Base-by-base conservation (phyloP, 2,329 filamentous ascomycete species). In the Endoconidiophora laricicola region DNA sequence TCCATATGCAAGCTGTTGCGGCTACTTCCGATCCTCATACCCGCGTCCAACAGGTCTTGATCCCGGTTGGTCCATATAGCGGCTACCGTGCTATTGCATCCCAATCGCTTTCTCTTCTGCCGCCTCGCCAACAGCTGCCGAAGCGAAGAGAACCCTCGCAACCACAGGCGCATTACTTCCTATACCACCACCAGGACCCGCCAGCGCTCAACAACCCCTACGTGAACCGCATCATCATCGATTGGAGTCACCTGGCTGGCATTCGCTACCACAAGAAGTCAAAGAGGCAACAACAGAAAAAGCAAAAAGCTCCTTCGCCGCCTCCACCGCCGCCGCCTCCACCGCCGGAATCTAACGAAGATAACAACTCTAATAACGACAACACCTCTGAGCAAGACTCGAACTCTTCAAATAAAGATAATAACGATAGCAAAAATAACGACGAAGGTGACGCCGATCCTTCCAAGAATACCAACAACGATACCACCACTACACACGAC, bases 81-180 rank as follows among this genome's bases (percentile, higher is more conserved):
- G 12, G 29, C 29, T 33, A 33, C 29, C 9, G 29, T 33, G 12
- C 29, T 33, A 3, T 12, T 6, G 29, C 22, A 39, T 46, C 7
- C 24, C 26, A 33, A 7, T 26, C 9, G 18, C 26, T 18, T 46
- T 18, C 44, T 16, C 18, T 29, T 39, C 44, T 22, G 9, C 58
- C 58, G 55, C 58, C 61, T 59, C 59, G 59, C 60, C 52, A 46
- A 44, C 29, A 54, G 54, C 56, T 54, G 44, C 46, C 54, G 55
- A 55, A 49, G 42, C 44, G 12, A 50, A 7, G 29, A 33, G 29
- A 33, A 10, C 38, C 43, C 43, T 48, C 40, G 7, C 26, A 49
- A 24, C 40, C 12, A 33, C 47, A 44, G 47, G 10, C 47, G 40
- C 47, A 36, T 37, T 37, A 24, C 36, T 4, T 9, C 6, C 9